Conservation (phyloP, 176 grass and related monocot genomes). For the Juncus effusus region DNA sequence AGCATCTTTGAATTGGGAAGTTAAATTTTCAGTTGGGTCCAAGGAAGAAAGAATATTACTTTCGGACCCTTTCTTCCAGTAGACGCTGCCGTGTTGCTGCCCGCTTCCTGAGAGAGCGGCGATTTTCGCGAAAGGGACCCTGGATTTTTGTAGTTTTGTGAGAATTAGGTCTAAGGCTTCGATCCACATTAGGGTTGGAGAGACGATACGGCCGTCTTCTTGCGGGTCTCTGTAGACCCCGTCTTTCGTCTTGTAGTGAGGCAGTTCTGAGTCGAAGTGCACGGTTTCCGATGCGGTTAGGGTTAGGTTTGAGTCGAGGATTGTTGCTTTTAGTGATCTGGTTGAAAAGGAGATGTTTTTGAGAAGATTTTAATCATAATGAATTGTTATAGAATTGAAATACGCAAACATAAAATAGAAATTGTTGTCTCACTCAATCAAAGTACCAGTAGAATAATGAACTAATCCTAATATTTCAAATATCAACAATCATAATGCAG, state of each 20-base stretch:
- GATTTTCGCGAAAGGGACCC: constrained; percentile 61
- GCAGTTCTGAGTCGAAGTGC: constrained; percentile 78
- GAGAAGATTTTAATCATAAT: constrained; percentile 15
- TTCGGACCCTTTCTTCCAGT: constrained; percentile 78
- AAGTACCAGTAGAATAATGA: too few species aligned
- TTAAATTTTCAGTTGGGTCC: constrained; percentile 56
- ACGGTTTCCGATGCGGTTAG: constrained; percentile 73
- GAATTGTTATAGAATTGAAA: too few species aligned
- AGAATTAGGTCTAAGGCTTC: constrained; percentile 83
- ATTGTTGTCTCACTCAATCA: too few species aligned
- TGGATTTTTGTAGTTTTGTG: constrained; percentile 60
- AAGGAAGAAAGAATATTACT: constrained; percentile 46
- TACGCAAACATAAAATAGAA: too few species aligned
- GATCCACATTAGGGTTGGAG: constrained; percentile 91
- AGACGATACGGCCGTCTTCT: constrained; percentile 68
- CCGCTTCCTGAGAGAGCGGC: constrained; percentile 76
- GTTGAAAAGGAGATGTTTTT: constrained; percentile 4
- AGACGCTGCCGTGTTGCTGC: constrained; percentile 94
- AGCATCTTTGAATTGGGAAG: constrained; percentile 49
- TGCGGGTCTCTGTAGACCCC: constrained; percentile 76
- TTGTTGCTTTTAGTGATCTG: constrained; percentile 88
- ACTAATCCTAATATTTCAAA: too few species aligned
- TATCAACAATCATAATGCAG: too few species aligned
- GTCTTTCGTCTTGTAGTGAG: constrained; percentile 78
- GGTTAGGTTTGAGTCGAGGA: constrained; percentile 53